These are phyloP conservation scores for Gillenia trifoliata DNA, from an alignment of 306 rosid genomes.

Conservation along the genomic window DNA sequence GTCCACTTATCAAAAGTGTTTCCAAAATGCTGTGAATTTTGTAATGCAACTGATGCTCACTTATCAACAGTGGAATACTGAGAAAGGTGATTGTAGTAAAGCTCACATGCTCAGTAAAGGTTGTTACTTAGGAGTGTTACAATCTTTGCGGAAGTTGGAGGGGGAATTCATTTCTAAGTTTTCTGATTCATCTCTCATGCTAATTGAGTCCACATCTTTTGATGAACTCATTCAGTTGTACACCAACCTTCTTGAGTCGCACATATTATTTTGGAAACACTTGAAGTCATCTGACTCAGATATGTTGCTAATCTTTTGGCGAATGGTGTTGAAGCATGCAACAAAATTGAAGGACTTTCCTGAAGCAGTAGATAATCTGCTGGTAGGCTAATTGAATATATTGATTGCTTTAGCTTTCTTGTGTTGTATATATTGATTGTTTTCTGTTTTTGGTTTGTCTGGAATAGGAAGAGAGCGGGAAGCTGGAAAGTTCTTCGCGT, in stretches of 20 bases:
- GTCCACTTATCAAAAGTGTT: conserved; percentile 10
- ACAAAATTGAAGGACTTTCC: conserved; percentile 43
- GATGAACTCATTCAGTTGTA: conserved; percentile 36
- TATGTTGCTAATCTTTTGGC: conserved; percentile 52
- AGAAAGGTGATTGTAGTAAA: conserved; percentile 29
- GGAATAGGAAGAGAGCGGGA: conserved; percentile 48
- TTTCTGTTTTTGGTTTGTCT: not conserved
- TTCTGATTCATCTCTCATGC: not conserved
- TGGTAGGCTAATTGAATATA: conserved; percentile 60
- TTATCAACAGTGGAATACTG: conserved; percentile 53
- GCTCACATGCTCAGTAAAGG: not conserved
- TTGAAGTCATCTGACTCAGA: conserved; percentile 43
- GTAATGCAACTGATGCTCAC: conserved; percentile 46
- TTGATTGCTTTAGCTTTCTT: conserved; percentile 18
- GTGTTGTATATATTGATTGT: conserved; percentile 3
- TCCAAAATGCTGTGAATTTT: conserved; percentile 55
- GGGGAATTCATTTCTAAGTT: conserved; percentile 52
- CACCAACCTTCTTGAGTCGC: conserved; percentile 56
- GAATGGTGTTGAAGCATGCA: conserved; percentile 54
- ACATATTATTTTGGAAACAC: conserved; percentile 52
- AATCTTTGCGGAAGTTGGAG: conserved; percentile 57
- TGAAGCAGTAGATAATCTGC: conserved; percentile 39
- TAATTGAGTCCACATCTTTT: not conserved
- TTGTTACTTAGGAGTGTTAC: conserved; percentile 25
- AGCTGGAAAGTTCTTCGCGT: conserved; percentile 27